Evolutionary conservation across 2,329 filamentous ascomycete species (phyloP).

Genomic region (Mycosphaerelloides madeirae): DNA sequence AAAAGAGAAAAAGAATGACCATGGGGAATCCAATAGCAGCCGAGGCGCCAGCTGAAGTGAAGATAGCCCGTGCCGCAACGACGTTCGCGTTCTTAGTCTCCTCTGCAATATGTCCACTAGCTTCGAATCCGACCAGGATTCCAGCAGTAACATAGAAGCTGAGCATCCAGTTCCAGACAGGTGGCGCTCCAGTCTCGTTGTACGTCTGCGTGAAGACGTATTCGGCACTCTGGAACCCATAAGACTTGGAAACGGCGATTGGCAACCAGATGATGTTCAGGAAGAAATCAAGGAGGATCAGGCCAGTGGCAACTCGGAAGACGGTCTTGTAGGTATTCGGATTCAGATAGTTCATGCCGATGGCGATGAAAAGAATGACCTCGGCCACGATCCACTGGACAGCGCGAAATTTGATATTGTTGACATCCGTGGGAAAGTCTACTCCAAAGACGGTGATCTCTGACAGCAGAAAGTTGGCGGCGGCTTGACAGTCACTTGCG

Average conservation of each 20-base stretch:
- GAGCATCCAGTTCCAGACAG: conserved; percentile 60
- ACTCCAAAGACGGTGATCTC: conserved; percentile 56
- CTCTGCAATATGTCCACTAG: conserved; percentile 57
- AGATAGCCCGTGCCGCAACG: conserved; percentile 56
- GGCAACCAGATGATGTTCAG: conserved; percentile 59
- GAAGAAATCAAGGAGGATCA: conserved; percentile 55
- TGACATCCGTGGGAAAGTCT: conserved; percentile 50
- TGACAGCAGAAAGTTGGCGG: conserved; percentile 38
- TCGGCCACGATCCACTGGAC: conserved; percentile 57
- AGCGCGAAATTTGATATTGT: conserved; percentile 54
- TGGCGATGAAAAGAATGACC: conserved; percentile 38
- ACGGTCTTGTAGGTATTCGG: conserved; percentile 44
- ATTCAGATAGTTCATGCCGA: conserved; percentile 37
- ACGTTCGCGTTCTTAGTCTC: conserved; percentile 56
- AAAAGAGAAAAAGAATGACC: conserved; percentile 58
- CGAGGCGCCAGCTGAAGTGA: conserved; percentile 56
- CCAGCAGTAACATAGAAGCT: conserved; percentile 58
- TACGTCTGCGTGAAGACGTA: conserved; percentile 59
- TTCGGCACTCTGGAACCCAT: conserved; percentile 55
- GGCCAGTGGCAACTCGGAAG: conserved; percentile 47
- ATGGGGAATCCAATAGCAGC: conserved; percentile 52
- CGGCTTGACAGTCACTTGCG: conserved; percentile 33
- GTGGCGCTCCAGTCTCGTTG: conserved; percentile 47
- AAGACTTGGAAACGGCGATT: conserved; percentile 52
- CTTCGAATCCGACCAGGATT: conserved; percentile 58